Evolutionary conservation across 371 early-diverging fungal genomes (phyloP).

Genomic region (Lichtheimia ornata): DNA sequence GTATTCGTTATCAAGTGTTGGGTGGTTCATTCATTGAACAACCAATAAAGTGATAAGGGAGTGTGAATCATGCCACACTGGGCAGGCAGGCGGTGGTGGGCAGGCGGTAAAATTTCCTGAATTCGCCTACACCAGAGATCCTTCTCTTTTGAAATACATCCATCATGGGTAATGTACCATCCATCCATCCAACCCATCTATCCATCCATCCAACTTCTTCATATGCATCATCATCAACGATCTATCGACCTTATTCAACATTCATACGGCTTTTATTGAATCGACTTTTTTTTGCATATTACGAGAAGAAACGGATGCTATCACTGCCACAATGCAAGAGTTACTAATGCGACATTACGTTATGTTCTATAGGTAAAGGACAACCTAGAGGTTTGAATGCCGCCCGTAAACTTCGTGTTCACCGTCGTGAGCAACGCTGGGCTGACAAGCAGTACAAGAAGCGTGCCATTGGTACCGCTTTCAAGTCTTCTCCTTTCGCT

Average conservation of each 20-base stretch:
- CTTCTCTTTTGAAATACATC: slow-evolving; percentile 18
- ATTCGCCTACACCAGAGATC: slow-evolving; percentile 1
- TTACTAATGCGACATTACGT: too few species aligned
- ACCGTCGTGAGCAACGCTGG: slow-evolving; percentile 98
- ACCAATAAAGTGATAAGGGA: too few species aligned
- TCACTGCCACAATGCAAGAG: too few species aligned
- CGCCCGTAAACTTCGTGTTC: slow-evolving; percentile 97
- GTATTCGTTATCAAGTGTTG: too few species aligned
- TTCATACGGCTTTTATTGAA: neutral
- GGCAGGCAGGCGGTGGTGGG: too few species aligned
- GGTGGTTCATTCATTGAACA: too few species aligned
- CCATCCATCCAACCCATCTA: slow-evolving; percentile 12
- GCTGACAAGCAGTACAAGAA: slow-evolving; percentile 99
- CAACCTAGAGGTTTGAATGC: slow-evolving; percentile 98
- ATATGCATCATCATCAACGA: too few species aligned
- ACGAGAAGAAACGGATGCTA: too few species aligned
- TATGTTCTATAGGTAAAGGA: slow-evolving; percentile 70
- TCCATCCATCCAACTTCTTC: slow-evolving; percentile 19
- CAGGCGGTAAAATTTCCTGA: too few species aligned
- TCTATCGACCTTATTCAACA: neutral
- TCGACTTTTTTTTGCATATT: neutral
- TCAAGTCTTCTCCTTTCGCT: slow-evolving; percentile 97
- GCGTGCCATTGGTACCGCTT: slow-evolving; percentile 97
- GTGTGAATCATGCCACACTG: too few species aligned
- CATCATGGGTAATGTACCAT: slow-evolving; percentile 24